Base-by-base conservation (phyloP, 768 basidiomycete genomes). In the Pisolithus orientalis region DNA sequence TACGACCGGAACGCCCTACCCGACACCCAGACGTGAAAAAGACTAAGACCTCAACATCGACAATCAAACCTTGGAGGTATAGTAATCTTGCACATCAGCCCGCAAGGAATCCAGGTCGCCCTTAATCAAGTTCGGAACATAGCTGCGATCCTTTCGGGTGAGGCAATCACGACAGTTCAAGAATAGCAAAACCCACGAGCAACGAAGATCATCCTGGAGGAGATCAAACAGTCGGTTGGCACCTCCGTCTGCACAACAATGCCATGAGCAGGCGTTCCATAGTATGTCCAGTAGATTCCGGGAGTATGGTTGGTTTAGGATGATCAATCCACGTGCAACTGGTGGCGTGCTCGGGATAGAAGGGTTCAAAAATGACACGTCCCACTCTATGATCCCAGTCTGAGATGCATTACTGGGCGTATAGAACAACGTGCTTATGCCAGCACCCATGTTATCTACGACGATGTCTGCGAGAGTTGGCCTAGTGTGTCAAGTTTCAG, bases 31-130 rank as follows among this genome's bases (percentile, higher is more conserved):
- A 49, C 0, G 39, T 51, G 29, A 54, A 44, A 28, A 44, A n/a
- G 25, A 44, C 43, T 25, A 13, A 28, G 25, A 25, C 13, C 11
- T 24, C 11, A 49, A 55, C 34, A 17, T 49, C 1, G 11, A 29
- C 13, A 3, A 29, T 60, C 77, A 39, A 56, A 88, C 92, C 57
- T 77, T 72, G 0, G 70, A 64, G 10, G 70, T 65, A 63, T 96
- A 98, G 63, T 80, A 92, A 24, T 64, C 63, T 43, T 73, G 73
- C 6, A 95, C 94, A 43, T 94, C 89, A 2, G 74, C 65, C 9
- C 90, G 76, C 39, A 96, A 63, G 8, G 94, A 97, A 65, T 98
- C 96, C 29, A 98, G 68, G 67, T 99, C 96, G 27, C 95, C 96
- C 67, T 90, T 94, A 62, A 99, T 87, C 21, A 95, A 66, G 64